Base-by-base conservation (phyloP, 2,329 filamentous ascomycete genomes). In the Cladosporium phlei region DNA sequence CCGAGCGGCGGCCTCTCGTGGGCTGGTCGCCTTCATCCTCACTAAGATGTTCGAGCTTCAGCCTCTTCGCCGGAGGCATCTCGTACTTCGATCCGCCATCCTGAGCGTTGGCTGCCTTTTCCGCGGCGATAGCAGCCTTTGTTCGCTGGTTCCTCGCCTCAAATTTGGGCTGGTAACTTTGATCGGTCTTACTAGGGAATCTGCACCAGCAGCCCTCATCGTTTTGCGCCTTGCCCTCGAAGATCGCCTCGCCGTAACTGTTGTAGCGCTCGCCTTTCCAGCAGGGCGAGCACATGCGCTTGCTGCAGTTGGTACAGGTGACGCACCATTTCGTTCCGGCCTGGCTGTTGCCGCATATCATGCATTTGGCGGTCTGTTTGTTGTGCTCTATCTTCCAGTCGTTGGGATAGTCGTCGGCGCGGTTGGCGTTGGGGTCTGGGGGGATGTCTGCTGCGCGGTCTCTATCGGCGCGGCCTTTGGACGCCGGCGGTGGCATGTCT, bases 311-410 rank as follows among this genome's bases (percentile, higher is more conserved):
- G 8, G 34, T 33, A 43, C 56, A 58, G 6, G 44, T 25, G 32
- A 49, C 50, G 42, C 48, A 51, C 42, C 48, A 56, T n/a, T 42
- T 30, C 19, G 49, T 51, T 14, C 38, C 28, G 4, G 45, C 35
- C 21, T 55, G 45, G 8, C 49, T 47, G 24, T 48, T 14, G 24
- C 39, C 33, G 44, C 57, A 59, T 25, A 53, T 25, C 25, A 49
- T 48, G 49, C 57, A 59, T 33, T 58, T 58, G 25, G 47, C 47
- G 14, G 57, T 58, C 35, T 53, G 53, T 32, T 50, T 49, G 21
- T 48, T 49, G 21, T 22, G 30, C 46, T 54, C 51, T 29, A 48
- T 48, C 19, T 14, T 38, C 48, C 48, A 56, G 24, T 47, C 11
- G 34, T 48, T 53, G 8, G 35, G 35, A 19, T 47, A 47, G 21